These are phyloP conservation scores for Alloascoidea hylecoeti DNA, from an alignment of 805 yeast genomes.

Conservation along the genomic window DNA sequence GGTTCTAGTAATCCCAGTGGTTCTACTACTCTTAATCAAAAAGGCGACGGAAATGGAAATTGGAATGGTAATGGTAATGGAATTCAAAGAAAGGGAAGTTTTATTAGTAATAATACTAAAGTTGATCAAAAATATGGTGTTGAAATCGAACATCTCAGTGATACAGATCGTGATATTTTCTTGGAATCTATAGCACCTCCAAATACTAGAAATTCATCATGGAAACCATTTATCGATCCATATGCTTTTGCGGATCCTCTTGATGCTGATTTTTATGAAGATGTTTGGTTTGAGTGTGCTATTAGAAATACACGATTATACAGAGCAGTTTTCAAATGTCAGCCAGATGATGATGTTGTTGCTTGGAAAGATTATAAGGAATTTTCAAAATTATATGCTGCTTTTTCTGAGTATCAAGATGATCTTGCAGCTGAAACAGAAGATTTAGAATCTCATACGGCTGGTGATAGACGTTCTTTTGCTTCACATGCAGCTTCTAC, in stretches of 20 bases:
- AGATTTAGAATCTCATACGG: slow-evolving; percentile 7
- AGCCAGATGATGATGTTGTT: slow-evolving; percentile 86
- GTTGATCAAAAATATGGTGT: slow-evolving; percentile 5
- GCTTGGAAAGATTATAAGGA: slow-evolving; percentile 85
- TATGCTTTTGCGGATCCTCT: slow-evolving; percentile 83
- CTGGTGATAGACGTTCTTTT: slow-evolving; percentile 7
- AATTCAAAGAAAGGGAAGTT: no score
- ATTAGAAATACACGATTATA: slow-evolving; percentile 69
- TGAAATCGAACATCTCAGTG: slow-evolving; percentile 29
- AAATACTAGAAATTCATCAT: slow-evolving; percentile 17
- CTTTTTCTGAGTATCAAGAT: slow-evolving; percentile 29
- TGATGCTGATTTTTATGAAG: slow-evolving; percentile 69
- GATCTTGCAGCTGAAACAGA: slow-evolving; percentile 11
- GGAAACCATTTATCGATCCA: slow-evolving; percentile 60
- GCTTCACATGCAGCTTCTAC: background rate
- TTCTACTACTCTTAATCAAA: no score
- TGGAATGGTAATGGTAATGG: no score
- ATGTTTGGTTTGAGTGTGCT: slow-evolving; percentile 75
- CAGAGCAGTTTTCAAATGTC: slow-evolving; percentile 80
- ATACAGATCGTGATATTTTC: slow-evolving; percentile 25
- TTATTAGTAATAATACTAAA: background rate
- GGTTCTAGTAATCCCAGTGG: slow-evolving; percentile 10
- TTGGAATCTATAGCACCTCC: slow-evolving; percentile 24
- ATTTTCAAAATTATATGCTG: slow-evolving; percentile 42
- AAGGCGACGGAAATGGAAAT: no score